These are phyloP conservation scores for Fusarium subglutinans DNA, from an alignment of 2,329 filamentous ascomycete genomes.

Conservation along the genomic window DNA sequence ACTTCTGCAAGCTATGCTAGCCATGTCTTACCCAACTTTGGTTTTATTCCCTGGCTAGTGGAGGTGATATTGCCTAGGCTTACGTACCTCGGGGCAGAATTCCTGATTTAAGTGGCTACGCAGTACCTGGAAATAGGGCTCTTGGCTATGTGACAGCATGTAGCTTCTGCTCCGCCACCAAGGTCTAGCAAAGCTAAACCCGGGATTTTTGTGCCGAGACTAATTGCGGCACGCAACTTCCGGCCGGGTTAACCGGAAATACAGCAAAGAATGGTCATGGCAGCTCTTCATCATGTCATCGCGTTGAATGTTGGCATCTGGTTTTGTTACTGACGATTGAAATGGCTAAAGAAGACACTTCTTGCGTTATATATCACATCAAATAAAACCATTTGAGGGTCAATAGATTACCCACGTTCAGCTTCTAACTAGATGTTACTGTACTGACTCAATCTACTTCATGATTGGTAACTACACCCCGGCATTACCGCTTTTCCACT, in stretches of 20 bases:
- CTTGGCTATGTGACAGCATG: background rate
- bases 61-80: background rate
- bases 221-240: slow-evolving; percentile 12
- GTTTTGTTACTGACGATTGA: background rate
- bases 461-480: background rate
- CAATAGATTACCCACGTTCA: too few species aligned
- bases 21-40: background rate
- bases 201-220: slow-evolving; percentile 10
- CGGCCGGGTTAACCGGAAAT: slow-evolving; percentile 16
- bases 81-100: slow-evolving; percentile 1
- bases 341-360: too few species aligned
- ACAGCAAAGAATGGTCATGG: background rate
- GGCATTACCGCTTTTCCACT: background rate
- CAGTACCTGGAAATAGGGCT: background rate
- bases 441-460: background rate
- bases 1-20: background rate
- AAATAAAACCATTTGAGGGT: too few species aligned
- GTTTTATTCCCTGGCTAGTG: background rate
- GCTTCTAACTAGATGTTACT: background rate
- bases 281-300: background rate
- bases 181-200: background rate
- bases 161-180: background rate
- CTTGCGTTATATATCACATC: background rate
- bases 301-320: background rate
- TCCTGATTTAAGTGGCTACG: background rate